A percentile compares a stretch with the other conserved stretches of the same genome.
Evolutionary conservation across 352 stramenopile genomes (phyloP).

Genomic region (Pythium diclinum): DNA sequence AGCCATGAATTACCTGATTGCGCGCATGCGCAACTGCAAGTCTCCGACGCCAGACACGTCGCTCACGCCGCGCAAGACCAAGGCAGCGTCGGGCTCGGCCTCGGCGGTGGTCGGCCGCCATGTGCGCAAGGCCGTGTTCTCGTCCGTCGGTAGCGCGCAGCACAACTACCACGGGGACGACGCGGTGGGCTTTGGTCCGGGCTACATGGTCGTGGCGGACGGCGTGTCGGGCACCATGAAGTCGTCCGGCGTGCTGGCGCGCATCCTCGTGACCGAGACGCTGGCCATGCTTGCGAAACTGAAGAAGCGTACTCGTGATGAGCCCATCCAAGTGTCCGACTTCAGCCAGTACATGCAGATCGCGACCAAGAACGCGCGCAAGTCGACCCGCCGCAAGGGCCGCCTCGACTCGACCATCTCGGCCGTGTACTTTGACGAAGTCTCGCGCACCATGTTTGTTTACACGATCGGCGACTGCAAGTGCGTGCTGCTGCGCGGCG

Average conservation of each 20-base stretch:
- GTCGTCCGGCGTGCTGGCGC: constrained; percentile 73
- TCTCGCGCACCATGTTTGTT: constrained; percentile 71
- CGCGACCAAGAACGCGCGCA: constrained; percentile 70
- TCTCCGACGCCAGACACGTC: constrained; percentile 37
- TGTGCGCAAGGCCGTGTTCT: constrained; percentile 46
- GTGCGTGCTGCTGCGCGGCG: constrained; percentile 68
- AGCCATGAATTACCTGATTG: constrained; percentile 48
- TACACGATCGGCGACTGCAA: constrained; percentile 89
- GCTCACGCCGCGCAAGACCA: constrained; percentile 21
- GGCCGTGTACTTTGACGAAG: constrained; percentile 77
- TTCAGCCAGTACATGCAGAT: constrained; percentile 66
- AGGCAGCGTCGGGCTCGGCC: neutral
- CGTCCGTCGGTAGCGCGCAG: constrained; percentile 69
- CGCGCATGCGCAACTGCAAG: constrained; percentile 77
- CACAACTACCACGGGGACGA: constrained; percentile 86
- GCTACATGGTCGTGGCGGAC: constrained; percentile 86
- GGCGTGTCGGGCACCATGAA: constrained; percentile 86
- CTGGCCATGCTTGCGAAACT: constrained; percentile 66
- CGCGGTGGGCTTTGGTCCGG: constrained; percentile 76
- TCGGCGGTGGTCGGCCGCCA: constrained; percentile 7
- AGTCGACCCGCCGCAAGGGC: constrained; percentile 71
- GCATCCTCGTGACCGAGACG: constrained; percentile 76
- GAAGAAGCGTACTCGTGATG: constrained; percentile 53
- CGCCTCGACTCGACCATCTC: constrained; percentile 82
- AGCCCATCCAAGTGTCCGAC: constrained; percentile 50